Percentiles rank a stretch among this genome's conserved stretches.
Evolutionary conservation across 208 protist genomes (phyloP).

Genomic region (Crithidia bombi): DNA sequence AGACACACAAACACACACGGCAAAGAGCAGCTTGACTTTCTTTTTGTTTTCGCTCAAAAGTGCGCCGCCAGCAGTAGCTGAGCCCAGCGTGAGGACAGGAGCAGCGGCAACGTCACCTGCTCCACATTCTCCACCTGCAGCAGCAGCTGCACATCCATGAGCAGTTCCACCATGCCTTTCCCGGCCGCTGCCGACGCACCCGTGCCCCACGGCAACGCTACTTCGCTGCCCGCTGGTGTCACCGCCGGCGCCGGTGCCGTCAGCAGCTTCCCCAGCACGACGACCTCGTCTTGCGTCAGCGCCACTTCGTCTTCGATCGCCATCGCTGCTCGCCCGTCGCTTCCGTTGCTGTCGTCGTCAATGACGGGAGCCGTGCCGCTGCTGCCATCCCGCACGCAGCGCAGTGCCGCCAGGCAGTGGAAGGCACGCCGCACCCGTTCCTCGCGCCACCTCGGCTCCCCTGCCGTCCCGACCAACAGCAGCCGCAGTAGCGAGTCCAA

Average conservation of each 20-base stretch:
- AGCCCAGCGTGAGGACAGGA: constrained; percentile 82
- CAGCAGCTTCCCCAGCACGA: constrained; percentile 17
- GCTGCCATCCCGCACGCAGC: constrained; percentile 9
- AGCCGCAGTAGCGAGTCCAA: constrained; percentile 16
- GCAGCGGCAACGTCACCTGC: constrained; percentile 58
- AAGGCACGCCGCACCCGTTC: constrained; percentile 27
- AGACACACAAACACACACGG: neutral
- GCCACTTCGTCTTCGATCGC: constrained; percentile 30
- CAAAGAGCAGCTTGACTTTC: neutral
- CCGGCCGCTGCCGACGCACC: neutral
- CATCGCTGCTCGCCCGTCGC: constrained; percentile 3
- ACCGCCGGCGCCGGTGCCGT: neutral
- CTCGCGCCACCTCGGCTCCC: constrained; percentile 4
- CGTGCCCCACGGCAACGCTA: neutral
- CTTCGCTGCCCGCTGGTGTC: neutral
- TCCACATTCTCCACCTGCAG: constrained; percentile 49
- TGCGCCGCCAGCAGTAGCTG: constrained; percentile 41
- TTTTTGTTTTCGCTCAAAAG: constrained; percentile 15
- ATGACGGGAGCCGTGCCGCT: neutral
- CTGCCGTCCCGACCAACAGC: constrained; percentile 16
- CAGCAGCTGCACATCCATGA: constrained; percentile 55
- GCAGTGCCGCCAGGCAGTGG: constrained; percentile 29
- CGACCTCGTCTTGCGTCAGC: constrained; percentile 29
- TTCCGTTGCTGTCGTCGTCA: neutral
- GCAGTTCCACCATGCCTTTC: constrained; percentile 4